A percentile compares a stretch with the other conserved stretches of the same genome.
Conservation (phyloP, 345 rosid genomes). For the Stellera chamaejasme region DNA sequence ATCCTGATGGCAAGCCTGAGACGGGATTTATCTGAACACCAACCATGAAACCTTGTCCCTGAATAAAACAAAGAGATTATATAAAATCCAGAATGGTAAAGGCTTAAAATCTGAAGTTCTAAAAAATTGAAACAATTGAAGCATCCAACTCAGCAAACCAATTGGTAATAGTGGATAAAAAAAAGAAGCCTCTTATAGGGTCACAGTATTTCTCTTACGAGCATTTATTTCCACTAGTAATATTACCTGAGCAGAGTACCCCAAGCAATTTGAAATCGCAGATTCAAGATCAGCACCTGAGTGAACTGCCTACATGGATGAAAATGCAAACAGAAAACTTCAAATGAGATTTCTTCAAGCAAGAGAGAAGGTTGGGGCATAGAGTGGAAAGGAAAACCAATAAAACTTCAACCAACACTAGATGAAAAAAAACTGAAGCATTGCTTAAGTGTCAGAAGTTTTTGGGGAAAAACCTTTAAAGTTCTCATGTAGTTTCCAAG, state of each 20-base stretch:
- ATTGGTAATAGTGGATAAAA: too few relatives aligned
- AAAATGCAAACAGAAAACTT: not conserved
- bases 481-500: conserved; percentile 35
- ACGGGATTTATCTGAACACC: conserved; percentile 82
- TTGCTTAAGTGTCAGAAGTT: not conserved
- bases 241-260: conserved; percentile 21
- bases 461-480: conserved; percentile 19
- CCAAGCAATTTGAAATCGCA: conserved; percentile 28
- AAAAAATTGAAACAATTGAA: too few relatives aligned
- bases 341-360: too few relatives aligned
- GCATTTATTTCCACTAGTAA: not conserved
- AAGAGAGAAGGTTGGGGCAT: too few relatives aligned
- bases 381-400: too few relatives aligned
- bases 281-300: conserved; percentile 41
- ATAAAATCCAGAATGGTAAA: too few relatives aligned
- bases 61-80: conserved; percentile 17
- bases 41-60: conserved; percentile 98
- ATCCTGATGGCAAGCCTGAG: conserved; percentile 75
- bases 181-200: too few relatives aligned
- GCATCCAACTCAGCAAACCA: too few relatives aligned
- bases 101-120: not conserved
- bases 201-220: too few relatives aligned
- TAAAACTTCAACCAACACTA: too few relatives aligned
- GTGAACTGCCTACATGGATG: conserved; percentile 24
- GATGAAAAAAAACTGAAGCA: not conserved